These are phyloP conservation scores for Lichtheimia hyalospora DNA, from an alignment of 371 early-diverging fungal genomes.

Conservation along the genomic window DNA sequence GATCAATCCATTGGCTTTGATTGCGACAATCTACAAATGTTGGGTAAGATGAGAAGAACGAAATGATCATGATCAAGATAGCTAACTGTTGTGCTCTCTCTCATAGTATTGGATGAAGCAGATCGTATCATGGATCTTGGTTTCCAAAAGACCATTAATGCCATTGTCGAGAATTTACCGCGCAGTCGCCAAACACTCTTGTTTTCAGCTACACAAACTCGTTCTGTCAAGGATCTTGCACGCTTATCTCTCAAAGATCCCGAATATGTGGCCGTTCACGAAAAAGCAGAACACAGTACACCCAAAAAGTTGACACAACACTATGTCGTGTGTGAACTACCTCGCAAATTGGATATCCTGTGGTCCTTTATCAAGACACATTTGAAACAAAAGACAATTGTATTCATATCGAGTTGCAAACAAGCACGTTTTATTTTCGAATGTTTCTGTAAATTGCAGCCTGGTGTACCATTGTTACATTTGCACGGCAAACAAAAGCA, in stretches of 20 bases:
- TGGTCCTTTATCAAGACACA: conserved; percentile 94
- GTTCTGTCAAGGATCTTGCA: conserved; percentile 91
- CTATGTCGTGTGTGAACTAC: conserved; percentile 81
- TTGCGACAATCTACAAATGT: conserved; percentile 79
- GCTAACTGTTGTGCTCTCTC: too few relatives aligned
- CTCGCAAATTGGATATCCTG: conserved; percentile 87
- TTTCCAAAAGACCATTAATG: conserved; percentile 92
- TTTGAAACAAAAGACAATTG: conserved; percentile 71
- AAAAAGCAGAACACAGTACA: conserved; percentile 78
- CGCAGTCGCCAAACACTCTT: conserved; percentile 86
- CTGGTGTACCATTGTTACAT: conserved; percentile 88
- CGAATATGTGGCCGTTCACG: conserved; percentile 94
- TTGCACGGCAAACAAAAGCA: conserved; percentile 97
- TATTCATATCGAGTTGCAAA: conserved; percentile 45
- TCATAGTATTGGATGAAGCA: conserved; percentile 94
- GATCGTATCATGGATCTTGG: conserved; percentile 96
- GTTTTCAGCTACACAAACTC: conserved; percentile 97
- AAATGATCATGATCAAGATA: not conserved
- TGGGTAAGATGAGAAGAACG: conserved; percentile 48
- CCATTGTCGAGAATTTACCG: conserved; percentile 92
- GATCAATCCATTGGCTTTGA: conserved; percentile 92
- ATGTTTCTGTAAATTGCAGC: conserved; percentile 91
- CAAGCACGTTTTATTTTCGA: conserved; percentile 87
- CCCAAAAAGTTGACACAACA: conserved; percentile 83
- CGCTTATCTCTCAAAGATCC: conserved; percentile 87